Base-by-base conservation (phyloP, 768 basidiomycete genomes). In the Peribolospora baueri region DNA sequence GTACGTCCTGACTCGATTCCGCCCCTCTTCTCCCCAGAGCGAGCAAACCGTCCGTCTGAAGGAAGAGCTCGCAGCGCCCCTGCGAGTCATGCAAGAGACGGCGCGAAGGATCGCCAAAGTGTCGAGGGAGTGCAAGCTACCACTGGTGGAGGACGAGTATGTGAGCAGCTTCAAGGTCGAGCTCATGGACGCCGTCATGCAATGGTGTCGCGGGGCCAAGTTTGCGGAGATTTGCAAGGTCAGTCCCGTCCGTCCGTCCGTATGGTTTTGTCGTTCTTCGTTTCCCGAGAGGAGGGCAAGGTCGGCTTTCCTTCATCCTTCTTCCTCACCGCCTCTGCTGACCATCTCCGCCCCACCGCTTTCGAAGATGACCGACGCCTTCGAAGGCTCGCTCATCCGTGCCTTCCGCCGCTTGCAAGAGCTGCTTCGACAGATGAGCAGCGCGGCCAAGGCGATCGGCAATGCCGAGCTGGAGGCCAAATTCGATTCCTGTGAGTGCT, bases 161-260 rank as follows among this genome's bases (percentile, higher is more conserved):
- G 85, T 98, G 2, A 74, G 80, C 53, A 86, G 83, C 8, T 98
- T 98, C 78, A 97, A 95, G 69, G 85, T 93, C 14, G 91, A 95
- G 64, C 77, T 98, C 51, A 98, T 97, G 88, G 93, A 97, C 60
- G 85, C 84, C 0, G 93, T 97, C 7, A 74, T 87, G 42, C 83
- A 87, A 58, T 98, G 93, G 93, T 97, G 91, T 70, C 79, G 85
- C n/a, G 93, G 93, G 4, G 84, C 88, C 11, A 85, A 84, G 38
- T 98, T 98, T 69, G 73, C 82, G 1, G 91, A 98, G 37, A 87
- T 95, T 55, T 87, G 84, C 76, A 93, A 93, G 77, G 90, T 84
- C 47, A 40, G 74, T 61, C 6, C 38, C 3, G 8, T 25, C 14
- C 9, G 13, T 40, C 41, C 42, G 37, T 46, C 6, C 55, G 45